A percentile compares a stretch with the other conserved stretches of the same genome.
Evolutionary conservation across 1,284 basidiomycete species (phyloP).

Genomic region (Trichosporon faecale): DNA sequence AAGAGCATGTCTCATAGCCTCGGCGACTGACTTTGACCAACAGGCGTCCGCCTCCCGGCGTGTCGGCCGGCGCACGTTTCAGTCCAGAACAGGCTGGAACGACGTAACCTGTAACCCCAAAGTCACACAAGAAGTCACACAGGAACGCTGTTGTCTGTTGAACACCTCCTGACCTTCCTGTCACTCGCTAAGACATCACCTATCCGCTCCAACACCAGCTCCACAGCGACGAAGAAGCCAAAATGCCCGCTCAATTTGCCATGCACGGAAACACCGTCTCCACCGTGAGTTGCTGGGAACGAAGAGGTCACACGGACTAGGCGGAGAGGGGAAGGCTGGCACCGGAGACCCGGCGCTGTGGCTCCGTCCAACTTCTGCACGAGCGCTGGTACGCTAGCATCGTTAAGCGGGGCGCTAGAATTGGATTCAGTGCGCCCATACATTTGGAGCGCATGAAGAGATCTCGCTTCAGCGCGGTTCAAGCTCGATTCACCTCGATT

Average conservation of each 20-base stretch:
- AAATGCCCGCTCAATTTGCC: slow-evolving; percentile 3
- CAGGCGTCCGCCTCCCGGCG: too few relatives aligned
- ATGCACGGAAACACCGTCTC: background rate
- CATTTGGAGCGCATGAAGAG: background rate
- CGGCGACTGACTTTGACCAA: background rate
- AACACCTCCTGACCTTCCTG: background rate
- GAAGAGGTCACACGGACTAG: background rate
- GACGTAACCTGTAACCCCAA: background rate
- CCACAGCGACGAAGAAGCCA: background rate
- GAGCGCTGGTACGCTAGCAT: background rate
- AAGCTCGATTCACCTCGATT: background rate
- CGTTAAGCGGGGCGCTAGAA: background rate
- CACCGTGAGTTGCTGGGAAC: background rate
- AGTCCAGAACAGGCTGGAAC: background rate
- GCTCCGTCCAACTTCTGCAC: background rate
- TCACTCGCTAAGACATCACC: background rate
- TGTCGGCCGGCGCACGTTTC: background rate
- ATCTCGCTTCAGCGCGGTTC: background rate
- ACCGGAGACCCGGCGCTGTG: background rate
- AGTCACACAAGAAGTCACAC: background rate
- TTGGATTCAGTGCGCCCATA: background rate
- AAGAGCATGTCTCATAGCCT: background rate
- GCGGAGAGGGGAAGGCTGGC: background rate
- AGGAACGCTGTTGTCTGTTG: background rate
- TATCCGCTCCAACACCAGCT: background rate